These are phyloP conservation scores for Kwoniella shandongensis DNA, from an alignment of 768 basidiomycete species.

Conservation along the genomic window DNA sequence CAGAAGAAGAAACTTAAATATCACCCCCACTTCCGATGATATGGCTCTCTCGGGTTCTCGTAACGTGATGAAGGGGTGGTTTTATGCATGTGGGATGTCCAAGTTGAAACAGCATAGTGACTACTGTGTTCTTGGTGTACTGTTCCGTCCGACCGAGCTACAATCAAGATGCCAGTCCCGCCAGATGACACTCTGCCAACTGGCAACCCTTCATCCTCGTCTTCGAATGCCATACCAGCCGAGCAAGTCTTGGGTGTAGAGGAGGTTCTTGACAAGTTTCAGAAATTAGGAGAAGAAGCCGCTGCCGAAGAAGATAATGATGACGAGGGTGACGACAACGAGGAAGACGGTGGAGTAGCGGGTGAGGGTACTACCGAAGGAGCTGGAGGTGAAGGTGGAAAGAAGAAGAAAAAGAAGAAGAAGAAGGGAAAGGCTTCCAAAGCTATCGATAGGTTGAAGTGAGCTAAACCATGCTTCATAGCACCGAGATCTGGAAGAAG, in stretches of 20 bases:
- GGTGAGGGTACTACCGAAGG: conserved; percentile 23
- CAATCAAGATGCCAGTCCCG: conserved; percentile 37
- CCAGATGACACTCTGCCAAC: conserved; percentile 31
- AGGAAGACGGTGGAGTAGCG: conserved; percentile 22
- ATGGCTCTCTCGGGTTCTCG: too few species aligned
- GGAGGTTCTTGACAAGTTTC: conserved; percentile 46
- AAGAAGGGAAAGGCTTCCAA: conserved; percentile 69
- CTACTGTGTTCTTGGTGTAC: neutral
- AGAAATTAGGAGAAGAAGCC: conserved; percentile 38
- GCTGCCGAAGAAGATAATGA: conserved; percentile 35
- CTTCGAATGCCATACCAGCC: conserved; percentile 19
- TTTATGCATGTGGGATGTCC: too few species aligned
- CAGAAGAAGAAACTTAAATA: neutral
- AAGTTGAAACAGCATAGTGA: too few species aligned
- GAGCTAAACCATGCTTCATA: too few species aligned
- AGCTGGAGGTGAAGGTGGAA: conserved; percentile 54
- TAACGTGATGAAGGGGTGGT: too few species aligned
- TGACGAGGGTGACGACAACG: conserved; percentile 29
- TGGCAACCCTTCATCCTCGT: conserved; percentile 19
- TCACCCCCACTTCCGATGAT: conserved; percentile 1
- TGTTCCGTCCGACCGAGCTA: neutral
- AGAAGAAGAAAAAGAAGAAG: conserved; percentile 84
- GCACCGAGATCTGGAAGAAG: conserved; percentile 56
- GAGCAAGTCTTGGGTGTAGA: conserved; percentile 17
- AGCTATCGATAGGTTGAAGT: conserved; percentile 57